Percentiles rank a stretch among this genome's conserved stretches.
Evolutionary conservation across 2,329 filamentous ascomycete genomes (phyloP).

Genomic region (Scopulariopsis brevicaulis): DNA sequence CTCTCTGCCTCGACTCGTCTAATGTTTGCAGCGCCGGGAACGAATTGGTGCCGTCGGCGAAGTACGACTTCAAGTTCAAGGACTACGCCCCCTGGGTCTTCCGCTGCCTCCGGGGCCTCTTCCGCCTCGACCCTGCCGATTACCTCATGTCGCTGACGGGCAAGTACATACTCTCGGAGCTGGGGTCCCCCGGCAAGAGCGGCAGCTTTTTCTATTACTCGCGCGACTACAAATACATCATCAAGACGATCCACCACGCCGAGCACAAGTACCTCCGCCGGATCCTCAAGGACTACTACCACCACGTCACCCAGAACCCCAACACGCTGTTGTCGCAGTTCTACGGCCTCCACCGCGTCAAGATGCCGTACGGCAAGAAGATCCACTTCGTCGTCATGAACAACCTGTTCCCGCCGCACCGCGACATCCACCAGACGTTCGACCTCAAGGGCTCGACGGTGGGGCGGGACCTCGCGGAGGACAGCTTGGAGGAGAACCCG

Average conservation of each 20-base stretch:
- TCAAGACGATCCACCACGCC: conserved; percentile 96
- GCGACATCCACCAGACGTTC: conserved; percentile 94
- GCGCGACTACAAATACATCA: conserved; percentile 98
- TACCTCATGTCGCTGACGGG: conserved; percentile 97
- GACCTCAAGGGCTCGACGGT: conserved; percentile 95
- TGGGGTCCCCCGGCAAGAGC: conserved; percentile 94
- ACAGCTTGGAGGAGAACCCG: conserved; percentile 78
- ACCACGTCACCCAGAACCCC: conserved; percentile 84
- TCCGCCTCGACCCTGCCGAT: conserved; percentile 89
- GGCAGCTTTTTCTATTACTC: conserved; percentile 99
- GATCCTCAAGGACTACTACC: conserved; percentile 84
- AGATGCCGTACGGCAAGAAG: conserved; percentile 96
- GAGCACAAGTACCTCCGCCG: conserved; percentile 83
- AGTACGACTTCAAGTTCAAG: conserved; percentile 99
- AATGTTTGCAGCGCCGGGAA: conserved; percentile 66
- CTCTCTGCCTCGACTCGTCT: conserved; percentile 14
- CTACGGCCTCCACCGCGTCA: conserved; percentile 92
- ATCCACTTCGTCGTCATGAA: conserved; percentile 99
- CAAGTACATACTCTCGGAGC: conserved; percentile 96
- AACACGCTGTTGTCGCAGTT: conserved; percentile 97
- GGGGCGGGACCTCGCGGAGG: conserved; percentile 82
- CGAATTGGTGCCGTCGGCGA: conserved; percentile 91
- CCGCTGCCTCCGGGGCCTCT: conserved; percentile 75
- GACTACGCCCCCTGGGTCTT: conserved; percentile 99
- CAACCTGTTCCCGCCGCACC: conserved; percentile 93